These are phyloP conservation scores for Solanum neorickii DNA, from an alignment of 257 asterid species.

Conservation along the genomic window DNA sequence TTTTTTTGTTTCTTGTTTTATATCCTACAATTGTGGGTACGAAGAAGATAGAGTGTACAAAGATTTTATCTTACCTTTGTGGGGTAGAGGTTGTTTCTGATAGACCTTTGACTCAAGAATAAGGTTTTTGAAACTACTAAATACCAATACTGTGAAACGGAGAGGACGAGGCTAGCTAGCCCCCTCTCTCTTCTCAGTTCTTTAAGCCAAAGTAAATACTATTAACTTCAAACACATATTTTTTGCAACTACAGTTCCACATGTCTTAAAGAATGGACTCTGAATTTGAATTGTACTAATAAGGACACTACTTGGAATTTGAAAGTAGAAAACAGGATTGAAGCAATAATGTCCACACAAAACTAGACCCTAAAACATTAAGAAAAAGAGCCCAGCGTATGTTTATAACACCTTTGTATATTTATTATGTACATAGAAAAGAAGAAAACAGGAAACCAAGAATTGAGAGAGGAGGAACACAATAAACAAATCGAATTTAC, in stretches of 20 bases:
- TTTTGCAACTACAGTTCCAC: neutral
- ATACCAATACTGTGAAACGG: neutral
- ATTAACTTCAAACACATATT: neutral
- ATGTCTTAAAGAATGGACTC: neutral
- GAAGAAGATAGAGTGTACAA: neutral
- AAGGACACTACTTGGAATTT: no score
- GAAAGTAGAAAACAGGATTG: neutral
- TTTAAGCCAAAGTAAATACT: neutral
- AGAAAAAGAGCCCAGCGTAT: neutral
- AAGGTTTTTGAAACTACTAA: neutral
- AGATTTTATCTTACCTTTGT: neutral
- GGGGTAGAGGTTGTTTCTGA: neutral
- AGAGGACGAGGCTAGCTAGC: neutral
- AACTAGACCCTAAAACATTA: neutral
- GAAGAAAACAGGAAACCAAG: neutral
- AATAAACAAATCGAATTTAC: neutral
- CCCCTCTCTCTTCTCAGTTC: neutral
- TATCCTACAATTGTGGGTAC: neutral
- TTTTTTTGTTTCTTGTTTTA: no score
- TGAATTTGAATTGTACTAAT: neutral
- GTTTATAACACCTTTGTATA: slow-evolving; percentile 3
- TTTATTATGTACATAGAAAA: neutral
- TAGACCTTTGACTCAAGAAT: neutral
- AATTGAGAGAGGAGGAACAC: neutral
- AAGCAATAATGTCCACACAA: neutral